phyloP scores from a whole-genome alignment of 805 yeast species.

The Ascoidea tarda region DNA sequence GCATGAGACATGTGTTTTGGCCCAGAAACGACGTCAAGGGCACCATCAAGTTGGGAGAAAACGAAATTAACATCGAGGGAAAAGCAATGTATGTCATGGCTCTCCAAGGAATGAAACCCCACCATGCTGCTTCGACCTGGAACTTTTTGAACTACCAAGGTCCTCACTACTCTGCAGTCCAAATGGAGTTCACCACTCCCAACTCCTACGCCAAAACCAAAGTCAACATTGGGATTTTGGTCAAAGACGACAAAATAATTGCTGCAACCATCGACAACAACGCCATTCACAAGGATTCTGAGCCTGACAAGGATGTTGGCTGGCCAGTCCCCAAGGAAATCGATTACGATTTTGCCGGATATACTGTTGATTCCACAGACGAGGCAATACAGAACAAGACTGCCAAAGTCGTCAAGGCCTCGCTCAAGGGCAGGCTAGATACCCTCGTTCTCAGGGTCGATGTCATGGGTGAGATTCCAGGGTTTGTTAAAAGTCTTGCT shows the following conservation, averaged over 20 bases:
- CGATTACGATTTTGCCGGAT: conserved; percentile 41
- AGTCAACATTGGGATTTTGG: conserved; percentile 67
- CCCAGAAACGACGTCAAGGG: conserved; percentile 75
- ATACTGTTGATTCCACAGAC: conserved; percentile 27
- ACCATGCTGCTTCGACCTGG: conserved; percentile 97
- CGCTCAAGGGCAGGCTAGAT: conserved; percentile 44
- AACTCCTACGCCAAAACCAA: conserved; percentile 71
- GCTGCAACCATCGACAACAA: conserved; percentile 54
- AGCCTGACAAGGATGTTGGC: conserved; percentile 61
- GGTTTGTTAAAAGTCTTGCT: conserved; percentile 83
- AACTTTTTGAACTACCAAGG: conserved; percentile 86
- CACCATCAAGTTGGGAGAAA: conserved; percentile 23
- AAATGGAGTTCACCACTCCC: conserved; percentile 96
- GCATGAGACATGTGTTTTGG: conserved; percentile 95
- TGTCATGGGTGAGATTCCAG: conserved; percentile 95
- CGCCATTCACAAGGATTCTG: conserved; percentile 40
- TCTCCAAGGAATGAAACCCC: conserved; percentile 97
- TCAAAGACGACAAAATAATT: conserved; percentile 48
- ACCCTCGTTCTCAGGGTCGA: conserved; percentile 80
- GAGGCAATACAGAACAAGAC: conserved; percentile 23
- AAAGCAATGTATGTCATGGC: conserved; percentile 87
- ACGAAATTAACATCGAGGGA: conserved; percentile 19
- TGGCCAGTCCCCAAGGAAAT: conserved; percentile 80
- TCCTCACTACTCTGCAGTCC: conserved; percentile 53
- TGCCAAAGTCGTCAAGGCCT: conserved; percentile 27